phyloP scores from a whole-genome alignment of 345 rosid genomes.

The Pelargonium nanum region DNA sequence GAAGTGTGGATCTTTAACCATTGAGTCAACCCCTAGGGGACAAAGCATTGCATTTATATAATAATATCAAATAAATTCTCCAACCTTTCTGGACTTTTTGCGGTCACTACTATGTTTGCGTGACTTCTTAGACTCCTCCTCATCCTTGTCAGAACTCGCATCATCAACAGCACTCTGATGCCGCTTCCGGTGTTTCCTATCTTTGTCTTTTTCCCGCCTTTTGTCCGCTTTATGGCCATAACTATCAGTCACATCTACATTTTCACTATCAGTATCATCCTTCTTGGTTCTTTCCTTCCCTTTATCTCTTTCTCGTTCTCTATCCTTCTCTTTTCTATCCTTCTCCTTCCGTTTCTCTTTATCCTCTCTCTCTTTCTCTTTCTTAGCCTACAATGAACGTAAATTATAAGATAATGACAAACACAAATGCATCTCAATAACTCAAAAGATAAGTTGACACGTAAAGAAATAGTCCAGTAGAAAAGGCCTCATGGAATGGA shows the following conservation, averaged over 20 bases:
- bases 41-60: too few species aligned
- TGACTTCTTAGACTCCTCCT: conserved; percentile 66
- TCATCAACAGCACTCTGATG: conserved; percentile 66
- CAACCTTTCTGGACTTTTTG: conserved; percentile 86
- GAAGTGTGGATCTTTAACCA: too few species aligned
- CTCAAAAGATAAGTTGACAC: too few species aligned
- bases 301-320: conserved; percentile 72
- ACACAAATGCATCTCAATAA: too few species aligned
- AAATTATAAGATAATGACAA: too few species aligned
- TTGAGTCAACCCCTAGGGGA: too few species aligned
- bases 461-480: too few species aligned
- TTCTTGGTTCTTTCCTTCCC: conserved; percentile 62
- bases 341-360: conserved; percentile 57
- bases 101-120: conserved; percentile 76
- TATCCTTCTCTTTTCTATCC: conserved; percentile 60
- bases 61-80: background rate
- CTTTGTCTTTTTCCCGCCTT: conserved; percentile 68
- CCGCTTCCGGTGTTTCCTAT: conserved; percentile 70
- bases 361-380: conserved; percentile 58
- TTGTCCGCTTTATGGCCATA: conserved; percentile 64
- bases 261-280: conserved; percentile 83
- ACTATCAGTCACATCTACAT: conserved; percentile 48
- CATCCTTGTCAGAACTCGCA: conserved; percentile 73
- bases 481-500: too few species aligned
- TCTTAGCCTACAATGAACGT: conserved; percentile 43